phyloP scores from a whole-genome alignment of 352 stramenopile genomes.

The Phytophthora quininea region DNA sequence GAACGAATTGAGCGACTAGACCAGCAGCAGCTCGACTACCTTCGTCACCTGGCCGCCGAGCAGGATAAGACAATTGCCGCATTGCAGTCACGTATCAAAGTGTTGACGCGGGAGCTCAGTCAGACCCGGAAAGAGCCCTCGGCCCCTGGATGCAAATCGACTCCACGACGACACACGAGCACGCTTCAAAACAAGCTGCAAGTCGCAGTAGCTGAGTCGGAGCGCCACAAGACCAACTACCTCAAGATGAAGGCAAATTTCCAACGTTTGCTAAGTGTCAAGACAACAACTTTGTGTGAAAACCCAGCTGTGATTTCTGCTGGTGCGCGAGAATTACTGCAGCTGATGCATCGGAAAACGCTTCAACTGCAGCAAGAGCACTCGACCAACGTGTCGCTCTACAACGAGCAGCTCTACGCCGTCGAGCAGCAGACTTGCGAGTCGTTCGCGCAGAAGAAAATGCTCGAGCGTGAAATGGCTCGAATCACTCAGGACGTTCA shows the following conservation, averaged over 20 bases:
- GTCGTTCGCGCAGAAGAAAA: slow-evolving; percentile 50
- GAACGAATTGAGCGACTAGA: slow-evolving; percentile 43
- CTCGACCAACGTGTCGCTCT: slow-evolving; percentile 38
- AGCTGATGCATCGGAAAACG: slow-evolving; percentile 52
- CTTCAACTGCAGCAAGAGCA: slow-evolving; percentile 50
- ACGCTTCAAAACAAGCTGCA: slow-evolving; percentile 46
- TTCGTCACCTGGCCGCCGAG: slow-evolving; percentile 52
- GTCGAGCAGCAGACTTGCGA: slow-evolving; percentile 62
- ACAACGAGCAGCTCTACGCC: slow-evolving; percentile 58
- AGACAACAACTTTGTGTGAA: slow-evolving; percentile 47
- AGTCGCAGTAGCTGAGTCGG: slow-evolving; percentile 47
- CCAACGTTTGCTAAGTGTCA: slow-evolving; percentile 46
- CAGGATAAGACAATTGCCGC: slow-evolving; percentile 56
- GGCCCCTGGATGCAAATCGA: slow-evolving; percentile 1
- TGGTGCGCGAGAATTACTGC: slow-evolving; percentile 40
- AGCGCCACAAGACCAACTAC: slow-evolving; percentile 51
- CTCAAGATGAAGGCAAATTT: slow-evolving; percentile 56
- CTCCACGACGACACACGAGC: slow-evolving; percentile 28
- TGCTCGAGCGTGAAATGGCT: slow-evolving; percentile 54
- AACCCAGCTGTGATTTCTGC: slow-evolving; percentile 39
- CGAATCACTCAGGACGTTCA: slow-evolving; percentile 44
- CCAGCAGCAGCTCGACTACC: slow-evolving; percentile 50
- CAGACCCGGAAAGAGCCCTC: slow-evolving; percentile 8
- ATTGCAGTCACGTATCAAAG: slow-evolving; percentile 52
- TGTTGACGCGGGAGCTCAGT: slow-evolving; percentile 34